These are phyloP conservation scores for Ephemerocybe angulata DNA, from an alignment of 768 basidiomycete species.

Conservation along the genomic window DNA sequence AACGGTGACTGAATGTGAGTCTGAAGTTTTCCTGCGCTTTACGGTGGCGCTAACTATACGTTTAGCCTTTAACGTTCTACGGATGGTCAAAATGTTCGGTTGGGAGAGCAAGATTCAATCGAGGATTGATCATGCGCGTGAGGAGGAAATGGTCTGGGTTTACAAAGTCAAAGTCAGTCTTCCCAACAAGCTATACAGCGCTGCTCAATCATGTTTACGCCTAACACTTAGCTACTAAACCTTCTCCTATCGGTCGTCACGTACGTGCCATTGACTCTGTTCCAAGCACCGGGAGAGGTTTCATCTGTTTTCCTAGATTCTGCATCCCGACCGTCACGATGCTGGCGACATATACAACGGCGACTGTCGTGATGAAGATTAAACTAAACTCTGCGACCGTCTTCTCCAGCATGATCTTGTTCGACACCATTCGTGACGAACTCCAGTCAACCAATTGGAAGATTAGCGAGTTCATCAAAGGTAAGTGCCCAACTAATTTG, in stretches of 20 bases:
- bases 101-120: constrained; percentile 60
- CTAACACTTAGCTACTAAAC: too few relatives aligned
- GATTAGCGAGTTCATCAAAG: constrained; percentile 11
- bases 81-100: constrained; percentile 74
- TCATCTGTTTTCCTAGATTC: constrained; percentile 33
- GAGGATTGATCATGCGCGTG: constrained; percentile 52
- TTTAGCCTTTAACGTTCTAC: constrained; percentile 52
- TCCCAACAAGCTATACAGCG: not conserved
- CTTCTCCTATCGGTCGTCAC: constrained; percentile 45
- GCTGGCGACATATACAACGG: constrained; percentile 60
- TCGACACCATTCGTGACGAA: constrained; percentile 51
- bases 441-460: constrained; percentile 22
- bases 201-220: not conserved
- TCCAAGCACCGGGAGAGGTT: not conserved
- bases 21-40: not conserved
- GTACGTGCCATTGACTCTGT: constrained; percentile 27
- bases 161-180: constrained; percentile 38
- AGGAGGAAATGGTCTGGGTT: constrained; percentile 58
- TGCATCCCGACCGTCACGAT: constrained; percentile 62
- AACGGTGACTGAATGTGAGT: constrained; percentile 55
- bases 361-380: constrained; percentile 37
- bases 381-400: constrained; percentile 32
- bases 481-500: not conserved
- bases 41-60: not conserved
- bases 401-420: constrained; percentile 53